phyloP scores from a whole-genome alignment of 768 basidiomycete genomes.

The Mycena capillaripes region DNA sequence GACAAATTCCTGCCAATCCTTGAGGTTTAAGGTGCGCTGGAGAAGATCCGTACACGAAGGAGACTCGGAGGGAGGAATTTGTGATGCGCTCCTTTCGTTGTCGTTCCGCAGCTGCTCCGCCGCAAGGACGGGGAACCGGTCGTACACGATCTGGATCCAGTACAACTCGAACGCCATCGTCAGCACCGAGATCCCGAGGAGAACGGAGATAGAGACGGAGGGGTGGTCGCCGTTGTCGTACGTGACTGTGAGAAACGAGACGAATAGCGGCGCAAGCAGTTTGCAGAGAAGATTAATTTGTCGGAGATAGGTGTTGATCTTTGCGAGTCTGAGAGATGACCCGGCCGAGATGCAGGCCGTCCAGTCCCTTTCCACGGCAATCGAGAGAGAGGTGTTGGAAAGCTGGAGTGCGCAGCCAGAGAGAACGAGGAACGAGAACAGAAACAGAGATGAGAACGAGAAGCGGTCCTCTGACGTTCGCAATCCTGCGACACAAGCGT shows the following conservation, averaged over 20 bases:
- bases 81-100: slow-evolving; percentile 19
- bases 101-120: slow-evolving; percentile 41
- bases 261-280: slow-evolving; percentile 65
- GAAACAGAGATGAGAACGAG: slow-evolving; percentile 38
- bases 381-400: slow-evolving; percentile 56
- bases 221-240: slow-evolving; percentile 43
- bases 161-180: slow-evolving; percentile 59
- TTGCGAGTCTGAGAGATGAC: slow-evolving; percentile 50
- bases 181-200: slow-evolving; percentile 50
- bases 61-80: background rate
- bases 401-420: slow-evolving; percentile 53
- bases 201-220: slow-evolving; percentile 48
- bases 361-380: slow-evolving; percentile 68
- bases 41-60: no score
- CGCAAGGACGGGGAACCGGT: slow-evolving; percentile 50
- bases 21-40: slow-evolving; percentile 3
- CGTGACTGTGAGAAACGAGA: slow-evolving; percentile 57
- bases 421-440: slow-evolving; percentile 52
- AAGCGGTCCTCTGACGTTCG: slow-evolving; percentile 27
- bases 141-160: slow-evolving; percentile 57
- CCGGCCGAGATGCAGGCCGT: slow-evolving; percentile 56
- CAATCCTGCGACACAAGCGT: slow-evolving; percentile 49
- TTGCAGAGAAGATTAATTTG: slow-evolving; percentile 63
- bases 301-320: slow-evolving; percentile 58
- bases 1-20: slow-evolving; percentile 56